A percentile compares a stretch with the other conserved stretches of the same genome.
Conservation (phyloP, 1,139 yeast genomes). For the Zhuliangozyma blackwelliae region DNA sequence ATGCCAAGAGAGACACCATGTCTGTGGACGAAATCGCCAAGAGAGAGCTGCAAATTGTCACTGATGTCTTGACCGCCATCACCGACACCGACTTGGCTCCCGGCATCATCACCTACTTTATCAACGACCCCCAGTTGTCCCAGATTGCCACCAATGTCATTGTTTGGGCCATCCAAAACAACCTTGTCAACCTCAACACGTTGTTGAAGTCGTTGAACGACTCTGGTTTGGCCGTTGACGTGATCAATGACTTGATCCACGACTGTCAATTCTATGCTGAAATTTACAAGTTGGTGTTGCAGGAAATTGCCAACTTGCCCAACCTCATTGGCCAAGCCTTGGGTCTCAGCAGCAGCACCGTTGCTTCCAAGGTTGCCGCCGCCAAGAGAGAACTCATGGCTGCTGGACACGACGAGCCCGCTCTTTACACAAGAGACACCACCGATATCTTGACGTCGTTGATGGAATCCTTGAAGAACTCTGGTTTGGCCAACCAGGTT, state of each 20-base stretch:
- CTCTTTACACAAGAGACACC: constrained; percentile 12
- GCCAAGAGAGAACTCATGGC: constrained; percentile 11
- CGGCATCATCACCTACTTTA: constrained; percentile 28
- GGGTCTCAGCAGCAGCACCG: constrained; percentile 20
- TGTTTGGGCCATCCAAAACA: constrained; percentile 29
- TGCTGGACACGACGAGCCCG: constrained; percentile 3
- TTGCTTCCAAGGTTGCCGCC: constrained; percentile 6
- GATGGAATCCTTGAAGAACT: constrained; percentile 43
- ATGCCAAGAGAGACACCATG: constrained; percentile 26
- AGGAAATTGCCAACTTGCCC: constrained; percentile 30
- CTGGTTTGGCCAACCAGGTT: constrained; percentile 43
- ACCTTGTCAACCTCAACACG: constrained; percentile 31
- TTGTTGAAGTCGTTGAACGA: constrained; percentile 41
- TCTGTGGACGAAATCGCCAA: constrained; percentile 23
- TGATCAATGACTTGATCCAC: constrained; percentile 33
- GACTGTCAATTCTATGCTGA: constrained; percentile 42
- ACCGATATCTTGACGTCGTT: constrained; percentile 28
- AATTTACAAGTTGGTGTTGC: constrained; percentile 34
- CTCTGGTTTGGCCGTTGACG: constrained; percentile 40
- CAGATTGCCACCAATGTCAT: constrained; percentile 28
- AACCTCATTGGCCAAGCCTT: constrained; percentile 20
- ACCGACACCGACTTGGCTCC: constrained; percentile 40
- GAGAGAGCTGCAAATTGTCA: constrained; percentile 42
- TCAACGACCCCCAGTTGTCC: constrained; percentile 29
- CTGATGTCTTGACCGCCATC: constrained; percentile 38